Base-by-base conservation (phyloP, 331 rosid genomes). In the Spiraea crenata region DNA sequence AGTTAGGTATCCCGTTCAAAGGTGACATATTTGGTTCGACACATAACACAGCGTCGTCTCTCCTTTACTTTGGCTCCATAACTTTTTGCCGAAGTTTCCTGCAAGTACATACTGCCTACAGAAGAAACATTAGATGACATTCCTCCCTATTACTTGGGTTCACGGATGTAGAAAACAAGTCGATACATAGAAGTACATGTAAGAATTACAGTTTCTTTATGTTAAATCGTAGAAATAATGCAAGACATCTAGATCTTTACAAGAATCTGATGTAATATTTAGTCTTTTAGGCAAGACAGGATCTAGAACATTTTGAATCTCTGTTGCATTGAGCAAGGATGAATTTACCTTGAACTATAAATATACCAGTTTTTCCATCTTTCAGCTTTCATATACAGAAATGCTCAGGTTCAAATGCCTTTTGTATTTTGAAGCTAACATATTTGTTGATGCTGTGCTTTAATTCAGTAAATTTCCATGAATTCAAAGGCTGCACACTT, bases 41-140 rank as follows among this genome's bases (percentile, higher is more conserved):
- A 87, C 81, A 77, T 49, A 69, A 69, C 82, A 68, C 44, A 48
- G 49, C 67, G 66, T 59, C 61, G 51, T 49, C 71, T 75, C 63
- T 67, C 63, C 37, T 49, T 68, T 62, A 73, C 60, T 19, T 40
- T 49, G 39, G 44, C 60, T 65, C 78, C 75, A 50, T 65, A 31
- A 16, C 40, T 7, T 44, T 51, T 38, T 46, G 72, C 47, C 67
- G n/a, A 57, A 79, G 77, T 74, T 72, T 74, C 81, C 72, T 20
- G 76, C 75, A 66, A 78, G 82, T 81, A 76, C 64, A 84, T 89
- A 79, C 41, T 58, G 41, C 78, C 77, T 66, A 78, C 81, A 75
- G 80, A 83, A 81, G 83, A 69, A 75, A 62, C 57, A 3, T 51
- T 17, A 57, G 83, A 69, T 60, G 76, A 40, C 67, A 73, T 62